Evolutionary conservation across 2,329 filamentous ascomycete species (phyloP), one percentile per base, ranked within the genome.

Genomic region (Nigrograna mackinnonii): DNA sequence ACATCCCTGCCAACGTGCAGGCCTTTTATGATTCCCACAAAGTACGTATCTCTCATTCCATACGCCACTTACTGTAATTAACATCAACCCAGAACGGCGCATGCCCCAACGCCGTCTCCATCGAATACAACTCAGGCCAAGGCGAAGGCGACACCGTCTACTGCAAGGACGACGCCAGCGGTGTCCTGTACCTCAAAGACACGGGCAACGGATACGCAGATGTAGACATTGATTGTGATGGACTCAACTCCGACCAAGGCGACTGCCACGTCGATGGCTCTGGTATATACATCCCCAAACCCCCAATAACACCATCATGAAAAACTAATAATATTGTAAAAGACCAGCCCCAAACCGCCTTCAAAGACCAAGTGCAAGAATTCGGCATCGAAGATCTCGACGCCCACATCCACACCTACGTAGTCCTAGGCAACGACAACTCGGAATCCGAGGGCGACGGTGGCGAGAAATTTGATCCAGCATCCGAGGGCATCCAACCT

Each of bases 141-240:
- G 47, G 35, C 34, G 20, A 47, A 22, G 35, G 41, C 22, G 47
- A 51, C 44, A 53, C 53, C 22, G 44, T 51, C 20, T 58, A 58
- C 48, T 58, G 55, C 51, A 37, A 52, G 24, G 53, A 58, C 28
- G 22, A 42, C 26, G 28, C 49, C 13, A 42, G 32, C 13, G 40
- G 42, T 16, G 52, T 44, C 22, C 63, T 83, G 44, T 82, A 76
- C 61, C 58, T 82, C 33, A 56, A 58, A 33, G 49, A 52, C 12
- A 72, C 76, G 43, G 73, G 73, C 33, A 64, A 58, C 4, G 70
- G 26, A 66, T 81, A 57, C 28, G 72, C 68, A 38, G 76, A 82
- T 60, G 80, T 83, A 76, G 79, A 82, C 51, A 70, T 83, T 40
- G 79, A 81, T 64, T 83, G 80, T 53, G 79, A 83, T 50, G 80